phyloP scores from a whole-genome alignment of 2,329 filamentous ascomycete genomes.

The Botrytis pseudocinerea region DNA sequence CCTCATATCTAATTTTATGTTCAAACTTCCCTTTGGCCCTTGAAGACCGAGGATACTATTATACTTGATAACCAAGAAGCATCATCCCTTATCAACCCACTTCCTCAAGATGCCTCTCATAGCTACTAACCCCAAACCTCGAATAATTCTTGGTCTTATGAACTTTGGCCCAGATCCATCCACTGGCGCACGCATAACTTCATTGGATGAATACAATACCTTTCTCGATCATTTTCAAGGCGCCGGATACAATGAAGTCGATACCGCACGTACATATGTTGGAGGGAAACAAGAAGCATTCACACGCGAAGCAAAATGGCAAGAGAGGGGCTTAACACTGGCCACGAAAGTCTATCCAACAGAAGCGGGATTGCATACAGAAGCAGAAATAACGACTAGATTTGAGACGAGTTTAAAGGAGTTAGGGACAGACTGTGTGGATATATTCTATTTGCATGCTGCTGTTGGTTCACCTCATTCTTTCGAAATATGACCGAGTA shows the following conservation, averaged over 20 bases:
- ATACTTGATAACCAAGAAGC: neutral
- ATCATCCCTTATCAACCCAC: neutral
- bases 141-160: constrained; percentile 81
- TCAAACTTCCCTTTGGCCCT: neutral
- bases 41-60: neutral
- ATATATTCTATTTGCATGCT: constrained; percentile 78
- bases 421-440: constrained; percentile 70
- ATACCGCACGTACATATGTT: constrained; percentile 77
- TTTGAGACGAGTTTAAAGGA: constrained; percentile 70
- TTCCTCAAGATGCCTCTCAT: constrained; percentile 37
- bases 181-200: constrained; percentile 70
- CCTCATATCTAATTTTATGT: neutral
- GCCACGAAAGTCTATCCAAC: constrained; percentile 78
- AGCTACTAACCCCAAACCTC: constrained; percentile 49
- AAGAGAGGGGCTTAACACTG: constrained; percentile 72
- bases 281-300: constrained; percentile 75
- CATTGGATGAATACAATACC: constrained; percentile 64
- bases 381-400: constrained; percentile 62
- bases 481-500: neutral
- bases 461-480: constrained; percentile 42
- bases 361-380: constrained; percentile 59
- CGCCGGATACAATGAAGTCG: constrained; percentile 81
- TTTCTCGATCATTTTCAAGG: constrained; percentile 73
- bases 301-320: constrained; percentile 73
- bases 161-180: constrained; percentile 69